Conservation (phyloP, 805 yeast genomes). For the Candida xyloterini region DNA sequence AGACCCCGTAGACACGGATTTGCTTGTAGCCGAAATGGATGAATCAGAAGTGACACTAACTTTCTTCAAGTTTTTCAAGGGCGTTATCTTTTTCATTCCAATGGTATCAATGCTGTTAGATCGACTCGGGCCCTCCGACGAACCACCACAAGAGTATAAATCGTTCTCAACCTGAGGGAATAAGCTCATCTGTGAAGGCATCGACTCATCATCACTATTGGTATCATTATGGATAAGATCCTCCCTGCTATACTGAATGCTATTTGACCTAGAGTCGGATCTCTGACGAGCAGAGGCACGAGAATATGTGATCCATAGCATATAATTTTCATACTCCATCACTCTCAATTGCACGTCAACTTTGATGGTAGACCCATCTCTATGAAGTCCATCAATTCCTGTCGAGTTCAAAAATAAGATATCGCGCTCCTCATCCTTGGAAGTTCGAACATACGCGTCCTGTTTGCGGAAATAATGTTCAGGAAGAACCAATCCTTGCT, state of each 20-base stretch:
- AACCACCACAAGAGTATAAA: constrained; percentile 28
- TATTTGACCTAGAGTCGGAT: constrained; percentile 1
- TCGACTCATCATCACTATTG: constrained; percentile 10
- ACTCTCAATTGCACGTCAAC: constrained; percentile 83
- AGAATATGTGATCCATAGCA: constrained; percentile 86
- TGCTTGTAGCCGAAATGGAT: constrained; percentile 13
- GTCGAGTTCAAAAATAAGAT: constrained; percentile 53
- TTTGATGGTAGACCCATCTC: constrained; percentile 61
- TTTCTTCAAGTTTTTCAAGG: constrained; percentile 9
- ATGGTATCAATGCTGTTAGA: constrained; percentile 24
- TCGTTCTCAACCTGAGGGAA: constrained; percentile 39
- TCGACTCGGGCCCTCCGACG: constrained; percentile 28
- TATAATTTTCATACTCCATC: constrained; percentile 51
- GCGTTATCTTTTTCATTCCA: neutral
- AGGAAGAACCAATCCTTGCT: constrained; percentile 78
- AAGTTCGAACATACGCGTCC: constrained; percentile 39
- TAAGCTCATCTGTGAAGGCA: constrained; percentile 56
- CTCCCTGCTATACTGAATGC: neutral
- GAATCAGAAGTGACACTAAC: constrained; percentile 15
- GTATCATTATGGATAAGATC: constrained; percentile 1
- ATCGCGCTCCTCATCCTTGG: constrained; percentile 41
- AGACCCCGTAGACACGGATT: constrained; percentile 14
- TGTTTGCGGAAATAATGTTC: constrained; percentile 85
- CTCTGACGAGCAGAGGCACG: constrained; percentile 34
- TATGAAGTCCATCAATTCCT: constrained; percentile 67